A percentile compares a stretch with the other conserved stretches of the same genome.
Evolutionary conservation across 768 basidiomycete genomes (phyloP).

Genomic region (Rhodotorula sphaerocarpa): DNA sequence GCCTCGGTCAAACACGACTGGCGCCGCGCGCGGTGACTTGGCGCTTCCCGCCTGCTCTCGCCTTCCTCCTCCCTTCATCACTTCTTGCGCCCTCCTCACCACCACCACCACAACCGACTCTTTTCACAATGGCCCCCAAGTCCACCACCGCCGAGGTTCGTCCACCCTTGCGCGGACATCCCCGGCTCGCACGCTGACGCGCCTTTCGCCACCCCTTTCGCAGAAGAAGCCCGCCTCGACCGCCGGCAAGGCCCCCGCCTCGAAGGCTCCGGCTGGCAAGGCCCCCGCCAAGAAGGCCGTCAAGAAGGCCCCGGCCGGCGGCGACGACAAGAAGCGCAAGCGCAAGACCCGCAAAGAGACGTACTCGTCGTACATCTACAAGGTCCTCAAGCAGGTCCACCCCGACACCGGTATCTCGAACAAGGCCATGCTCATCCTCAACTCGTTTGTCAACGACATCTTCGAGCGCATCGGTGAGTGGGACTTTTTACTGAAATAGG

Average conservation of each 20-base stretch:
- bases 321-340: constrained; percentile 46
- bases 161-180: too few relatives aligned
- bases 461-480: constrained; percentile 48
- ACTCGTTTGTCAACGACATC: constrained; percentile 42
- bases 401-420: constrained; percentile 99
- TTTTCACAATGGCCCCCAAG: constrained; percentile 26
- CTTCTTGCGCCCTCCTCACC: constrained; percentile 45
- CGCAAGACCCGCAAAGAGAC: constrained; percentile 77
- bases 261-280: constrained; percentile 37
- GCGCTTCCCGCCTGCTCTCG: too few relatives aligned
- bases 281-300: constrained; percentile 38
- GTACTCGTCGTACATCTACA: constrained; percentile 48
- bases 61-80: background rate
- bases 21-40: too few relatives aligned
- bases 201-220: background rate
- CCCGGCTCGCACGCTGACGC: background rate
- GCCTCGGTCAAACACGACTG: too few relatives aligned
- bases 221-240: constrained; percentile 50
- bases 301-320: constrained; percentile 36
- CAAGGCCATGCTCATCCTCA: constrained; percentile 47
- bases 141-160: constrained; percentile 26
- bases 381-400: constrained; percentile 61
- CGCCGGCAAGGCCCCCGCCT: constrained; percentile 49
- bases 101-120: background rate
- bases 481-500: background rate